These are phyloP conservation scores for Myriosclerotinia scirpicola DNA, from an alignment of 2,329 filamentous ascomycete species.

Conservation along the genomic window DNA sequence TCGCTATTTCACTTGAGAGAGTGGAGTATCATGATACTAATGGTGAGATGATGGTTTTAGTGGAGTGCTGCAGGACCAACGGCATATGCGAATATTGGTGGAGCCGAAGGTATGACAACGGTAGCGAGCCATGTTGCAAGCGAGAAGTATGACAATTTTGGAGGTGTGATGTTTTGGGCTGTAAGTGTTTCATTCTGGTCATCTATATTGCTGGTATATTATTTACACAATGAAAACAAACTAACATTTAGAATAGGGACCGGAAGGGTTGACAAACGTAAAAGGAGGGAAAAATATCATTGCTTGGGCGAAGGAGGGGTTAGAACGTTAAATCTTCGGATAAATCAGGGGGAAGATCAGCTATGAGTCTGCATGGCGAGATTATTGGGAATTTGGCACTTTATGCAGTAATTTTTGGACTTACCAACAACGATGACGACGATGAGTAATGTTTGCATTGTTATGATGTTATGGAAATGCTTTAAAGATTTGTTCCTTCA, in stretches of 20 bases:
- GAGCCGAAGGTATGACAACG: slow-evolving; percentile 33
- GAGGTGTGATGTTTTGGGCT: slow-evolving; percentile 46
- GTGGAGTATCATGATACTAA: background rate
- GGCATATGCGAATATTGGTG: slow-evolving; percentile 40
- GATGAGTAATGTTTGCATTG: background rate
- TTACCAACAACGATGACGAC: background rate
- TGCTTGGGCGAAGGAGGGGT: slow-evolving; percentile 32
- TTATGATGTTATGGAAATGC: background rate
- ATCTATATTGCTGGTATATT: background rate
- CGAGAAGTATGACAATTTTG: slow-evolving; percentile 40
- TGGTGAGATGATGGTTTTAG: background rate
- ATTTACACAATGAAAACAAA: too few relatives aligned
- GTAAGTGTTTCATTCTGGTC: background rate
- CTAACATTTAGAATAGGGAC: slow-evolving; percentile 2
- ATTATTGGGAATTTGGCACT: background rate
- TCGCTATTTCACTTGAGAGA: too few relatives aligned
- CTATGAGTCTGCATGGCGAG: background rate
- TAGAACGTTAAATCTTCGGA: slow-evolving; percentile 12
- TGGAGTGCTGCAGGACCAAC: slow-evolving; percentile 37
- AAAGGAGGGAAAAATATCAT: slow-evolving; percentile 36
- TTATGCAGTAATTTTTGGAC: background rate
- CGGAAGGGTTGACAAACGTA: slow-evolving; percentile 35
- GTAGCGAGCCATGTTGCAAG: slow-evolving; percentile 40
- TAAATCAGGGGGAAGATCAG: background rate
- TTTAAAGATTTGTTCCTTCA: background rate